Base-by-base conservation (phyloP, 768 basidiomycete genomes). In the Porphyrellus cyaneotinctus region DNA sequence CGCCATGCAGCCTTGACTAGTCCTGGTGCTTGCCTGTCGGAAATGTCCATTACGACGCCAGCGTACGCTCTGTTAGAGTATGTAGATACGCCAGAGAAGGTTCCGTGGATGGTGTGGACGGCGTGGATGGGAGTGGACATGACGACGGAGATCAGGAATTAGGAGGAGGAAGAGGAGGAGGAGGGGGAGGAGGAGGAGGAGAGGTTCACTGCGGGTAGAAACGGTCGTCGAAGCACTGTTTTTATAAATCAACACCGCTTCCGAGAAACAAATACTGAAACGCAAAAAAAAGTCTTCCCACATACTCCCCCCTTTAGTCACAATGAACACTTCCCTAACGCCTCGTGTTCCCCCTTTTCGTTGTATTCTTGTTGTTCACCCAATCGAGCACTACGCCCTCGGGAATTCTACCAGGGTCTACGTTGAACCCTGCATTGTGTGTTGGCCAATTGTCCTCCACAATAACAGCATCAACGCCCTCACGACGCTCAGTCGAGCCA, bases 91-190 rank as follows among this genome's bases (percentile, higher is more conserved):
- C 67, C 67, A 31, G 67, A 64, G 43, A 68, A 68, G 2, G 68
- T 59, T 20, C 67, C 66, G 33, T 68, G 67, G 45, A 68, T 68
- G 51, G 67, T 64, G 39, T 70, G 69, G 33, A 69, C 60, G 28
- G 59, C 56, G 54, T 63, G 67, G 35, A 63, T 11, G 35, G 69
- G 56, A 15, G 57, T 10, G 42, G 69, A 64, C 67, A 69, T 69
- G 52, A 33, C 38, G 35, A 59, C 54, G 49, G 63, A 56, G 45
- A 57, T 43, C 52, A 43, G 38, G 36, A 18, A 55, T 49, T 44
- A 59, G 44, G 17, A 37, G 26, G 43, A 30, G 38, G 51, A 59
- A n/a, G n/a, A n/a, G n/a, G n/a, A n/a, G n/a, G n/a, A n/a, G n/a
- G n/a, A n/a, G n/a, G n/a, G n/a, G n/a, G n/a, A n/a, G n/a, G n/a